Conservation (phyloP, 306 rosid species). For the Hippophae gyantsensis region DNA sequence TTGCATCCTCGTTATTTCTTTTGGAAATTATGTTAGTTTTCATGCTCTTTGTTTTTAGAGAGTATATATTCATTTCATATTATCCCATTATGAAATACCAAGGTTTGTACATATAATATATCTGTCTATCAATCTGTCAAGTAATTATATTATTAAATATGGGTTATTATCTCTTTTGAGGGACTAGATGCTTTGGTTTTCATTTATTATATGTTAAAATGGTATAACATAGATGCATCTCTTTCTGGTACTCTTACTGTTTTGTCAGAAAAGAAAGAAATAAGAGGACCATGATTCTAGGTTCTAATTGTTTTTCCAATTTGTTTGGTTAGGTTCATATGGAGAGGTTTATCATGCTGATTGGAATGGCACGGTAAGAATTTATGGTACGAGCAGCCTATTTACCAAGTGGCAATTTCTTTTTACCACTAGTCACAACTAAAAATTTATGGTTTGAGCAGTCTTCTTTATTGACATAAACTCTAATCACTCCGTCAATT, state of each 20-base stretch:
- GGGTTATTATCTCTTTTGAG: no score
- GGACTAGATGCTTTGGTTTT: no score
- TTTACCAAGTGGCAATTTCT: background rate
- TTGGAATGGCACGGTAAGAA: conserved; percentile 97
- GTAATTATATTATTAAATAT: no score
- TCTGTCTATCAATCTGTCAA: no score
- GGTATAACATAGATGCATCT: background rate
- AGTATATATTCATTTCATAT: background rate
- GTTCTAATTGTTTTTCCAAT: conserved; percentile 5
- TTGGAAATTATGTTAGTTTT: conserved; percentile 1
- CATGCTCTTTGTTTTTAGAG: background rate
- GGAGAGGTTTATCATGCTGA: conserved; percentile 98
- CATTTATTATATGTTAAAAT: no score
- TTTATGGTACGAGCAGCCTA: background rate
- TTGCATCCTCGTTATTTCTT: conserved; percentile 8
- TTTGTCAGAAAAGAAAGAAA: background rate
- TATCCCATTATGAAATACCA: background rate
- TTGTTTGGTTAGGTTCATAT: conserved; percentile 66
- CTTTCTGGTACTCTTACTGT: background rate
- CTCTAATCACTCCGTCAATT: no score
- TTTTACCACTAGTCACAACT: background rate
- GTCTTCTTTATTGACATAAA: no score
- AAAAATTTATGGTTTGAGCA: no score
- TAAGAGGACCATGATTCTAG: background rate
- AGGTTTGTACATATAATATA: no score